These are phyloP conservation scores for Guillardia theta DNA, from an alignment of 78 protist species.

Conservation along the genomic window DNA sequence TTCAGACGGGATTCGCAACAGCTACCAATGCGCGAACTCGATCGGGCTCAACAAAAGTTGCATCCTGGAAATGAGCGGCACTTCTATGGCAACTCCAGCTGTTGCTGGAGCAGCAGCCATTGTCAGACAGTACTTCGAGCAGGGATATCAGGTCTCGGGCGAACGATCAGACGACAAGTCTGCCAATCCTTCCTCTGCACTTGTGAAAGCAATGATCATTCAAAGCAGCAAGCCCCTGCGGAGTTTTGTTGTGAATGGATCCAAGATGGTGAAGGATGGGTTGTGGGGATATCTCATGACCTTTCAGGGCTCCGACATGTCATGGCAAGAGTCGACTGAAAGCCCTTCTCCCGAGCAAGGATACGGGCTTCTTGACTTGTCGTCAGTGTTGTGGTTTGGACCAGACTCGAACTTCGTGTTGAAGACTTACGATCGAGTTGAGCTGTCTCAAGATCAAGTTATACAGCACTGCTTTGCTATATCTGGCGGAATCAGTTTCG, in stretches of 20 bases:
- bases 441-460: not conserved
- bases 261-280: not conserved
- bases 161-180: not conserved
- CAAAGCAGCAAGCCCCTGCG: not conserved
- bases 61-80: not conserved
- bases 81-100: not conserved
- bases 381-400: not conserved
- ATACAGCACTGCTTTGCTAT: not conserved
- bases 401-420: not conserved
- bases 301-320: not conserved
- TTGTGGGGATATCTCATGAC: not conserved
- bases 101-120: slow-evolving; percentile 8
- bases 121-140: slow-evolving; percentile 22
- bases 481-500: not conserved
- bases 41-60: too few relatives aligned
- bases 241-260: not conserved
- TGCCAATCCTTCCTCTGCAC: not conserved
- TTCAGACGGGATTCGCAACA: not conserved
- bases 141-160: not conserved
- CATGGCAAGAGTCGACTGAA: not conserved
- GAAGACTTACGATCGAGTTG: not conserved
- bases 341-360: not conserved
- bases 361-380: not conserved
- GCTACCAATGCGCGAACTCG: not conserved
- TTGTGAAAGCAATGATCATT: slow-evolving; percentile 26